phyloP scores from a whole-genome alignment of 2,329 filamentous ascomycete genomes.

The Aureobasidium sp. region DNA sequence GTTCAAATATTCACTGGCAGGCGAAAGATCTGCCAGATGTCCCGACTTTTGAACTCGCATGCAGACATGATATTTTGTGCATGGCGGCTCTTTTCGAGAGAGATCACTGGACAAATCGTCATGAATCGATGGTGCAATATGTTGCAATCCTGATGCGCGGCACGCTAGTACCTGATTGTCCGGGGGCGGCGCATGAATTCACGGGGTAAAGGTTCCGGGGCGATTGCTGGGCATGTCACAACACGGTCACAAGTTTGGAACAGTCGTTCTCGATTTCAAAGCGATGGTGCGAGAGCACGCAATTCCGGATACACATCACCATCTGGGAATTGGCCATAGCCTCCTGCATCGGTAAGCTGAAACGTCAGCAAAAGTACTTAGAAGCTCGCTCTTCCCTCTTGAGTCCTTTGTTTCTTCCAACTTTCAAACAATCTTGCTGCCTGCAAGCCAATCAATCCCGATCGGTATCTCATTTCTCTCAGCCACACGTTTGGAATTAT shows the following conservation, averaged over 20 bases:
- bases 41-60: conserved; percentile 10
- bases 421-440: neutral
- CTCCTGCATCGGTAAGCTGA: conserved; percentile 2
- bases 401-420: neutral
- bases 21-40: neutral
- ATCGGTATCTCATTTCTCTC: neutral
- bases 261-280: conserved; percentile 9
- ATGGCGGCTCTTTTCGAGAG: neutral
- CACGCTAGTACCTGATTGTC: neutral
- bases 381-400: neutral
- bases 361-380: neutral
- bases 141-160: neutral
- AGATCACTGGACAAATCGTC: neutral
- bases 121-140: neutral
- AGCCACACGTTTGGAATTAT: conserved; percentile 4
- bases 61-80: neutral
- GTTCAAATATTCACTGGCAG: conserved; percentile 1
- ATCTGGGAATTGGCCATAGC: neutral
- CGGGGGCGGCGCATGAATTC: neutral
- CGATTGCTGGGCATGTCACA: neutral
- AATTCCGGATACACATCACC: neutral
- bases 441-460: conserved; percentile 6
- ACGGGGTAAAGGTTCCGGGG: conserved; percentile 3
- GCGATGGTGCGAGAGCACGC: conserved; percentile 15
- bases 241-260: neutral